Evolutionary conservation across 768 basidiomycete species (phyloP).

Genomic region (Austroboletus festivus): DNA sequence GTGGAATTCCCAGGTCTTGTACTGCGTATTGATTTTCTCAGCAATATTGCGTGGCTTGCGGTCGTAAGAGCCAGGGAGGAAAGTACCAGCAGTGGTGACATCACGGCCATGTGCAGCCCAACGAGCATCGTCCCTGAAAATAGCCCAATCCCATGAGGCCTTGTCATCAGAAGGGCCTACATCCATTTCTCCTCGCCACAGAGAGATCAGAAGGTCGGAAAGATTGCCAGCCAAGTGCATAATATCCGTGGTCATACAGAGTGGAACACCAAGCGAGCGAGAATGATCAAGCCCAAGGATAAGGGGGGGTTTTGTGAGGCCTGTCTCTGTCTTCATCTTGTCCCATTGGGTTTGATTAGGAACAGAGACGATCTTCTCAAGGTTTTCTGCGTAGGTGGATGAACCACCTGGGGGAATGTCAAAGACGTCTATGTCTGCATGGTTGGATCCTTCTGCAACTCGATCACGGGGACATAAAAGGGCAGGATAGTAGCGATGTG

Average conservation of each 20-base stretch:
- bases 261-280: constrained; percentile 30
- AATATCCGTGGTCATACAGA: constrained; percentile 36
- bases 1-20: constrained; percentile 29
- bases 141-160: neutral
- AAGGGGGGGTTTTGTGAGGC: constrained; percentile 36
- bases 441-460: constrained; percentile 22
- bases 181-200: constrained; percentile 12
- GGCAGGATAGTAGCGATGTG: neutral
- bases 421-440: constrained; percentile 23
- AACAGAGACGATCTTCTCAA: neutral
- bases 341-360: constrained; percentile 17
- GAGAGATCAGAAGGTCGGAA: constrained; percentile 19
- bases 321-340: constrained; percentile 20
- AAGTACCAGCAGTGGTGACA: constrained; percentile 5
- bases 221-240: constrained; percentile 41
- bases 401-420: neutral
- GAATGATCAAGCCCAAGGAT: constrained; percentile 30
- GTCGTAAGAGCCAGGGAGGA: constrained; percentile 19
- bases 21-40: constrained; percentile 26
- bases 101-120: constrained; percentile 20
- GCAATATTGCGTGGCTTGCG: constrained; percentile 23
- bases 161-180: neutral
- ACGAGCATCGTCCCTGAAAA: neutral
- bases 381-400: neutral
- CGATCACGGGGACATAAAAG: neutral